These are phyloP conservation scores for Clonostachys rosea DNA, from an alignment of 2,329 filamentous ascomycete genomes.

Conservation along the genomic window DNA sequence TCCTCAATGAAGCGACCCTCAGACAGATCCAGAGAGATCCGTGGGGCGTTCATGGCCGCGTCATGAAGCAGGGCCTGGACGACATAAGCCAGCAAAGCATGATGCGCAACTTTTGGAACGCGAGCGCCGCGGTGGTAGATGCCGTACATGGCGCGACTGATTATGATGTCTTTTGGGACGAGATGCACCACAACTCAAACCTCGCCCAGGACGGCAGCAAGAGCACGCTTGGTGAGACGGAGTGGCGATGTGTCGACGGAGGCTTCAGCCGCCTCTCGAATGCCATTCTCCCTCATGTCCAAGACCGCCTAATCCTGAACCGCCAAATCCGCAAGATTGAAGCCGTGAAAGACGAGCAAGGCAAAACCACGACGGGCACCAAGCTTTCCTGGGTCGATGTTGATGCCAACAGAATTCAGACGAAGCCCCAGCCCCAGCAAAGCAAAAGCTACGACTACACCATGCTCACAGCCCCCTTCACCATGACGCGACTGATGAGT, in stretches of 20 bases:
- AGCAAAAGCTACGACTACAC: constrained; percentile 23
- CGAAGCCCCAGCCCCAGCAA: neutral
- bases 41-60: constrained; percentile 13
- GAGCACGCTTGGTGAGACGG: constrained; percentile 13
- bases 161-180: constrained; percentile 24
- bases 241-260: constrained; percentile 12
- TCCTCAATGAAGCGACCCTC: constrained; percentile 4
- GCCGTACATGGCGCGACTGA: constrained; percentile 13
- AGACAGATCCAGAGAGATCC: constrained; percentile 4
- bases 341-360: neutral
- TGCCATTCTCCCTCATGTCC: constrained; percentile 19
- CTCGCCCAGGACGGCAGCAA: constrained; percentile 18
- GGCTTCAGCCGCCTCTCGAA: constrained; percentile 19
- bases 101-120: constrained; percentile 19
- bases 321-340: constrained; percentile 9
- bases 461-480: constrained; percentile 23
- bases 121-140: constrained; percentile 23
- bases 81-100: constrained; percentile 13
- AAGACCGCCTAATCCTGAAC: constrained; percentile 12
- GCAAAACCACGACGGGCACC: neutral
- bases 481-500: constrained; percentile 22
- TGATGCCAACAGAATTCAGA: neutral
- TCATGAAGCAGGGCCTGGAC: constrained; percentile 12
- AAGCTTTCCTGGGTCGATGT: neutral
- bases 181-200: constrained; percentile 24